Conservation (phyloP, 2,329 filamentous ascomycete genomes). For the Diaporthe australafricana region DNA sequence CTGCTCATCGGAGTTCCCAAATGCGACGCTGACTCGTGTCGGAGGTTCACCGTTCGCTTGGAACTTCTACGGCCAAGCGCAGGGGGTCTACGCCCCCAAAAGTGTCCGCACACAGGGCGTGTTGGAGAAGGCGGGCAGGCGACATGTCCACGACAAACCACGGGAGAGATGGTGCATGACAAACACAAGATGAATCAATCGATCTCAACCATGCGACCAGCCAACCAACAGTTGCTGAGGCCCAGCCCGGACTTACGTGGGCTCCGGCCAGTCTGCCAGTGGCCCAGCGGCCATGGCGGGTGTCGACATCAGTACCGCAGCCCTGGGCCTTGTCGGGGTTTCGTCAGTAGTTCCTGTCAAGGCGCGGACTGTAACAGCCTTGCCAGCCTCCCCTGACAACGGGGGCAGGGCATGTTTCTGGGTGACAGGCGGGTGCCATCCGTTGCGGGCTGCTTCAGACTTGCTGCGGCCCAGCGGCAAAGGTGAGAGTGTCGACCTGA, state of each 20-base stretch:
- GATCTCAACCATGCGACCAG: neutral
- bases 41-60: conserved; percentile 31
- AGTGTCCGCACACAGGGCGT: neutral
- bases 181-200: conserved; percentile 17
- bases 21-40: conserved; percentile 35
- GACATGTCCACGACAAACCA: neutral
- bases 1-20: conserved; percentile 27
- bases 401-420: conserved; percentile 17
- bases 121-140: conserved; percentile 11
- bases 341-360: conserved; percentile 29
- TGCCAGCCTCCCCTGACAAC: conserved; percentile 16
- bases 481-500: conserved; percentile 11
- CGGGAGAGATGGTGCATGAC: neutral
- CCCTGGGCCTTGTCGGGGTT: conserved; percentile 22
- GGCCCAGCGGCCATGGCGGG: conserved; percentile 1
- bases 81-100: conserved; percentile 15
- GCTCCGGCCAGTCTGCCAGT: neutral
- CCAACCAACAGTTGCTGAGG: conserved; percentile 4
- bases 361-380: conserved; percentile 29
- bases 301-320: conserved; percentile 7
- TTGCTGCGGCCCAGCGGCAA: conserved; percentile 29
- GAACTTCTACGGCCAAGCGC: conserved; percentile 22
- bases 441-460: conserved; percentile 14
- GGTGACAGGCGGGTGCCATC: conserved; percentile 31
- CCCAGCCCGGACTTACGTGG: conserved; percentile 17